A percentile compares a stretch with the other conserved stretches of the same genome.
Evolutionary conservation across 805 yeast species (phyloP).

Genomic region (Zygotorulaspora sp.): DNA sequence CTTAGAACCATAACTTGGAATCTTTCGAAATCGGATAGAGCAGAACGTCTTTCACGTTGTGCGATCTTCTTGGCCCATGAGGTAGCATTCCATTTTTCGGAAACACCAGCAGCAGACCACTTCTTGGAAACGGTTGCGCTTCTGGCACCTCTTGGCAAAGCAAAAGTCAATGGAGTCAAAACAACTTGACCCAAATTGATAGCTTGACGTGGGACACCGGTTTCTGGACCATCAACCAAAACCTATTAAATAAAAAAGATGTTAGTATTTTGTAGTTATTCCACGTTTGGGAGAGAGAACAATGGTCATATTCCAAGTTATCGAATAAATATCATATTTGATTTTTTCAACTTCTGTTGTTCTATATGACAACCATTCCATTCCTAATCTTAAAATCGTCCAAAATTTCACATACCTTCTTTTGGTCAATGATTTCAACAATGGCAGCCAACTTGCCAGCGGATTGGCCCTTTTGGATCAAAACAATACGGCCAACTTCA

Average conservation of each 20-base stretch:
- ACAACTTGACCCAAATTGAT: slow-evolving; percentile 80
- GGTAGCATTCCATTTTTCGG: slow-evolving; percentile 86
- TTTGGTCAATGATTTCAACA: slow-evolving; percentile 98
- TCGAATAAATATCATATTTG: too few relatives aligned
- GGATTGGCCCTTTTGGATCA: slow-evolving; percentile 70
- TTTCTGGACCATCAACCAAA: slow-evolving; percentile 92
- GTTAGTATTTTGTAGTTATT: slow-evolving; percentile 15
- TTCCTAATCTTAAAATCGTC: too few relatives aligned
- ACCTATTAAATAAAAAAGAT: slow-evolving; percentile 42
- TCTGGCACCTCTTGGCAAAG: slow-evolving; percentile 94
- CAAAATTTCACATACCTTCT: slow-evolving; percentile 97
- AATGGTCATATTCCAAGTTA: too few relatives aligned
- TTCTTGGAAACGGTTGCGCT: slow-evolving; percentile 81
- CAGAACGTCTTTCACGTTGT: slow-evolving; percentile 87
- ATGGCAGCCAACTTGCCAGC: slow-evolving; percentile 89
- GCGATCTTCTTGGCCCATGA: slow-evolving; percentile 99
- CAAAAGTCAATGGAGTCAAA: slow-evolving; percentile 86
- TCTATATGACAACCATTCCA: too few relatives aligned
- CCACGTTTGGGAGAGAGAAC: too few relatives aligned
- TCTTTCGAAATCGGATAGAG: slow-evolving; percentile 96
- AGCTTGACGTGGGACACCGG: slow-evolving; percentile 88
- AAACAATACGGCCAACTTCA: slow-evolving; percentile 98
- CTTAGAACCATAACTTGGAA: slow-evolving; percentile 97
- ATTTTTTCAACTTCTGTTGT: too few relatives aligned
- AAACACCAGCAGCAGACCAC: slow-evolving; percentile 87